Base-by-base conservation (phyloP, 2,329 filamentous ascomycete genomes). In the Fusarium bulbicola region DNA sequence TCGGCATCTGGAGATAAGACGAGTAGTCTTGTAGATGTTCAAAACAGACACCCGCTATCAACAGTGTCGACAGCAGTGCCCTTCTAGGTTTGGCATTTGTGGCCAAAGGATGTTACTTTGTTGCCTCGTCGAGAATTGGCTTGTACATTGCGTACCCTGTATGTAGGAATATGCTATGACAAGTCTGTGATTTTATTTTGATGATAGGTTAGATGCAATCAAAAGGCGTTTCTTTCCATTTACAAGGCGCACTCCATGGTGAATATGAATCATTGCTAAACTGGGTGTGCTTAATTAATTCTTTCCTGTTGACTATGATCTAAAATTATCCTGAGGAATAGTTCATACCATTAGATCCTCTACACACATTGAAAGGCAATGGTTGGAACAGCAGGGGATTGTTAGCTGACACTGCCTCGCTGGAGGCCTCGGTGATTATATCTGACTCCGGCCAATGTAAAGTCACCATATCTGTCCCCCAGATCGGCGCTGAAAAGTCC, bases 181-280 rank as follows among this genome's bases (percentile, higher is more conserved):
- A 20, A 5, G 6, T 37, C 18, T 20, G 36, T 37, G 20, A 1
- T 1, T 37, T 20, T 11, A 37, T 11, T 37, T 20, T 37, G 11
- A 20, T 37, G 0, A 8, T 5, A 37, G 7, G 18, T 2, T 37
- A 37, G 2, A 7, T 39, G 5, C 7, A 7, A 21, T 13, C 12
- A 21, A 21, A 39, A 7, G 20, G 11, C 20, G 1, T 20, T 21
- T 21, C 20, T 20, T 7, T 13, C 7, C 11, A 21, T 7, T 7
- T 3, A 39, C 1, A 5, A 13, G 3, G 12, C 37, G 20, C 7
- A 21, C 3, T 21, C 1, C 2, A 7, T 5, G 2, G 11, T 9
- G 6, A 21, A 39, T 8, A 0, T 21, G 7, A 39, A 21, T 21
- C 7, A 16, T 24, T 7, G 14, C 40, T 7, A 16, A 16, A 24